Evolutionary conservation across 1,284 basidiomycete species (phyloP).

Genomic region (Sanghuangporus sanghuang): DNA sequence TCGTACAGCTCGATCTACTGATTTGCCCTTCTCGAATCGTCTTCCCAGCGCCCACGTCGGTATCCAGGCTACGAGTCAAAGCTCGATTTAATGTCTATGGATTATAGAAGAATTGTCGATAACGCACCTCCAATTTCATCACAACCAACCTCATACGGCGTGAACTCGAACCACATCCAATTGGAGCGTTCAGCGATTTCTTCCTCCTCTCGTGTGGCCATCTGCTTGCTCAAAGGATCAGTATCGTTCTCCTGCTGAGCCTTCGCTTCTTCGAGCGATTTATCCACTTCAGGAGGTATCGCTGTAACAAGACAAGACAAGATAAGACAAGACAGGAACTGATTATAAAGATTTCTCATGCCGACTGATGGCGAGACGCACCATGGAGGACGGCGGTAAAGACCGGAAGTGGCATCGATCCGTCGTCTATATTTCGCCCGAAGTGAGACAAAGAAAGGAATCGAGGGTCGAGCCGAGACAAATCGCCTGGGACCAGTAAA

Average conservation of each 20-base stretch:
- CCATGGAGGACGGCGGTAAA: constrained; percentile 35
- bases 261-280: constrained; percentile 23
- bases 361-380: constrained; percentile 11
- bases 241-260: constrained; percentile 21
- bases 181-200: constrained; percentile 23
- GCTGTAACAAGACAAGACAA: constrained; percentile 20
- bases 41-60: constrained; percentile 38
- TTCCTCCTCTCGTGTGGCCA: constrained; percentile 21
- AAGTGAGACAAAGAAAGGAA: constrained; percentile 34
- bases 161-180: constrained; percentile 38
- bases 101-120: neutral
- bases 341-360: neutral
- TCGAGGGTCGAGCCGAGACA: constrained; percentile 26
- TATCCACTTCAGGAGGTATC: constrained; percentile 24
- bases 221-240: constrained; percentile 17
- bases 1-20: constrained; percentile 29
- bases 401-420: constrained; percentile 34
- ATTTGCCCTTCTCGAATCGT: constrained; percentile 31
- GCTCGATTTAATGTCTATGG: neutral
- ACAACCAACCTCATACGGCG: constrained; percentile 37
- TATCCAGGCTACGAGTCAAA: constrained; percentile 31
- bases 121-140: constrained; percentile 35
- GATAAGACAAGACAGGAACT: neutral
- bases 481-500: constrained; percentile 31
- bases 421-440: constrained; percentile 29